Conservation (phyloP, 257 asterid species). For the Nicotiana sylvestris region DNA sequence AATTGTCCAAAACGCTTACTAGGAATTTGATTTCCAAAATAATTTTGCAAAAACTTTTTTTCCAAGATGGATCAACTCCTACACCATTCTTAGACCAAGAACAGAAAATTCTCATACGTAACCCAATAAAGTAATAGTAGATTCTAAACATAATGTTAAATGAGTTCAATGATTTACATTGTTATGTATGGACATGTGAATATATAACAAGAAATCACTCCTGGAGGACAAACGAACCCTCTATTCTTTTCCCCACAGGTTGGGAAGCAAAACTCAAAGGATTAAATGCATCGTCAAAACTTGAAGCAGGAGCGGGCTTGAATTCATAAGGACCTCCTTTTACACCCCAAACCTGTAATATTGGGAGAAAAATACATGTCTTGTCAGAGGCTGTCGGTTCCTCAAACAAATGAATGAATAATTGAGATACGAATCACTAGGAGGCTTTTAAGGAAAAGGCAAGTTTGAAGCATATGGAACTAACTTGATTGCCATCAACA, state of each 20-base stretch:
- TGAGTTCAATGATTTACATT: conserved; percentile 28
- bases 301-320: conserved; percentile 82
- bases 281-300: conserved; percentile 49
- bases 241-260: conserved; percentile 46
- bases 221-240: conserved; percentile 65
- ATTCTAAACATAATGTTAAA: not conserved
- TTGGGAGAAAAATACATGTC: not conserved
- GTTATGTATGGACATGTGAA: not conserved
- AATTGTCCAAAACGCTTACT: too few species aligned
- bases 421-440: not conserved
- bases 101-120: not conserved
- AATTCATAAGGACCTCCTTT: conserved; percentile 88
- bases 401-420: not conserved
- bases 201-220: conserved; percentile 36
- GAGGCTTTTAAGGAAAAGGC: not conserved
- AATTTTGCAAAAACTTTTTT: too few species aligned
- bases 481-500: conserved; percentile 76
- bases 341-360: conserved; percentile 85
- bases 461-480: conserved; percentile 13
- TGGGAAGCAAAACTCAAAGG: conserved; percentile 50
- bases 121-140: not conserved
- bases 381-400: not conserved
- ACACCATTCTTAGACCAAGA: not conserved
- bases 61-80: too few species aligned
- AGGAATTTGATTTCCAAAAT: too few species aligned